Evolutionary conservation across 768 basidiomycete species (phyloP).

Genomic region (Mycena capillaripes): DNA sequence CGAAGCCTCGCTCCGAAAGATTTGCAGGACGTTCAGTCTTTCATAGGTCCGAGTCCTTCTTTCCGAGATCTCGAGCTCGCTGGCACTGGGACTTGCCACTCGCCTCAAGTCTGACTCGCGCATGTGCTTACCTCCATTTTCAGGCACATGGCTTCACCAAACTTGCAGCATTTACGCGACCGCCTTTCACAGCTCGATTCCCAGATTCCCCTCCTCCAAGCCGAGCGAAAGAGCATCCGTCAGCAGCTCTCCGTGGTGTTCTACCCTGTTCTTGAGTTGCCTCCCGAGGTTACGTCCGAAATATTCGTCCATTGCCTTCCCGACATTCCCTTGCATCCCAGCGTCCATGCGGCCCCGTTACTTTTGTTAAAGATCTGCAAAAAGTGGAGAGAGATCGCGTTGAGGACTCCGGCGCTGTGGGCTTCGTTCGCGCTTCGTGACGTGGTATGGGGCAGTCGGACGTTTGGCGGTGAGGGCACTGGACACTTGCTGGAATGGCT

Average conservation of each 20-base stretch:
- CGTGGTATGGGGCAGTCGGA: neutral
- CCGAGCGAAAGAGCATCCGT: neutral
- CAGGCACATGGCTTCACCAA: no score
- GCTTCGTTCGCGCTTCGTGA: neutral
- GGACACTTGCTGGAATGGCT: neutral
- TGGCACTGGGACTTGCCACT: no score
- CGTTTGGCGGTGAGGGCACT: neutral
- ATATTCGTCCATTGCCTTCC: neutral
- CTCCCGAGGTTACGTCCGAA: neutral
- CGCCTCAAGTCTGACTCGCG: no score
- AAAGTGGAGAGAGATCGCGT: neutral
- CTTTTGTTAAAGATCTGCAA: slow-evolving; percentile 2
- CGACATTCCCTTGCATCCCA: neutral
- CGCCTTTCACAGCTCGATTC: neutral
- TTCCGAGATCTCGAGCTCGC: no score
- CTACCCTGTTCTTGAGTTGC: neutral
- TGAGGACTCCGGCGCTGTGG: neutral
- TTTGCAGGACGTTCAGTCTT: no score
- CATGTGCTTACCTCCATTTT: no score
- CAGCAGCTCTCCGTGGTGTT: neutral
- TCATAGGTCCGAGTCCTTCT: no score
- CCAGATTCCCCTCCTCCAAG: neutral
- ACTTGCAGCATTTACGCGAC: neutral
- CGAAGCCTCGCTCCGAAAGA: no score
- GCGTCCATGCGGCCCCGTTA: neutral